These are phyloP conservation scores for Cutaneotrichosporon arboriforme DNA, from an alignment of 1,284 basidiomycete species.

Conservation along the genomic window DNA sequence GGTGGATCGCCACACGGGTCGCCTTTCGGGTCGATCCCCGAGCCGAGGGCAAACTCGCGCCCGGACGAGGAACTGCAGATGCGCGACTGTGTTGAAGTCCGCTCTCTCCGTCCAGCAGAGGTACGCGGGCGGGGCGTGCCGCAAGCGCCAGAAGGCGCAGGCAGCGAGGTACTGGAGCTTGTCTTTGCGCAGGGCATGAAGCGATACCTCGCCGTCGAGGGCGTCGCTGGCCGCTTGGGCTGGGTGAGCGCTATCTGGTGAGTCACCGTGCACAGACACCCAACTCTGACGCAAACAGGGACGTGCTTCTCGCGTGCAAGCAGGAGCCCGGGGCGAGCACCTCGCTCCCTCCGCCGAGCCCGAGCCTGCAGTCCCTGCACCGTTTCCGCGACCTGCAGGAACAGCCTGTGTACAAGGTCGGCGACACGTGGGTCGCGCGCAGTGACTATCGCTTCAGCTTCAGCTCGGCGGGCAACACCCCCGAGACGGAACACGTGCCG, in stretches of 20 bases:
- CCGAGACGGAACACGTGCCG: neutral
- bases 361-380: conserved; percentile 2
- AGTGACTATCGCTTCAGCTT: too few species aligned
- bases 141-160: conserved; percentile 31
- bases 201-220: conserved; percentile 41
- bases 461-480: neutral
- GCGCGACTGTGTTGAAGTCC: conserved; percentile 37
- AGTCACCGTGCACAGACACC: conserved; percentile 6
- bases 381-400: conserved; percentile 3
- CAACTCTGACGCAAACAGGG: conserved; percentile 21
- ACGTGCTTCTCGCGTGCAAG: conserved; percentile 35
- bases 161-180: conserved; percentile 41
- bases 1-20: neutral
- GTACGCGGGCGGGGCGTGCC: conserved; percentile 33
- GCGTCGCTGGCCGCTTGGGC: conserved; percentile 33
- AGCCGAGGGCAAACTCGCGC: conserved; percentile 13
- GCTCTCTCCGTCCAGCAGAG: conserved; percentile 38
- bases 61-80: conserved; percentile 34
- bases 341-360: conserved; percentile 27
- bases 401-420: conserved; percentile 36
- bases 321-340: conserved; percentile 11
- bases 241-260: conserved; percentile 45
- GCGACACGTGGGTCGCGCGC: conserved; percentile 39
- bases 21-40: conserved; percentile 27
- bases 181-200: conserved; percentile 34